Evolutionary conservation across 306 rosid species (phyloP).

Genomic region (Castanea mollissima): DNA sequence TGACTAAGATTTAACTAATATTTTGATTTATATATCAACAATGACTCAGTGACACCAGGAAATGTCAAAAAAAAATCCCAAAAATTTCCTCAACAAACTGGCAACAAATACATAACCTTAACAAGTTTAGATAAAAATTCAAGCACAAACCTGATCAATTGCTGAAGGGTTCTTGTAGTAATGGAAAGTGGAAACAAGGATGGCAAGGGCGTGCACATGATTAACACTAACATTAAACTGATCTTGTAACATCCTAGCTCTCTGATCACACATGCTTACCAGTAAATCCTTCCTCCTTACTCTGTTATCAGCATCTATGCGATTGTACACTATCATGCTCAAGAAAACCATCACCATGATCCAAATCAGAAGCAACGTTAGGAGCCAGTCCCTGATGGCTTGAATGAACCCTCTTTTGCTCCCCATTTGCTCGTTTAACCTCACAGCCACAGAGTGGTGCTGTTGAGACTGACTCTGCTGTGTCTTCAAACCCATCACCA

Average conservation of each 20-base stretch:
- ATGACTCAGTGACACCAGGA: neutral
- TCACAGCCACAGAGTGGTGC: conserved; percentile 61
- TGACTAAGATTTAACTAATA: neutral
- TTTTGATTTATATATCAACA: neutral
- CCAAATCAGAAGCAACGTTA: conserved; percentile 62
- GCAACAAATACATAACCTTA: neutral
- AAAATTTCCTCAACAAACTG: neutral
- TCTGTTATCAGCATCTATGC: conserved; percentile 77
- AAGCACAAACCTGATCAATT: conserved; percentile 84
- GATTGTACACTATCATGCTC: conserved; percentile 45
- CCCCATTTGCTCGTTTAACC: conserved; percentile 69
- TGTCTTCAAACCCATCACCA: conserved; percentile 62
- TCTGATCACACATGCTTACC: conserved; percentile 90
- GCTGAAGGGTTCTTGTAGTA: conserved; percentile 88
- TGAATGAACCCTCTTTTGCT: conserved; percentile 69
- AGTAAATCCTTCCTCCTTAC: conserved; percentile 78
- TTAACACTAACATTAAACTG: conserved; percentile 95
- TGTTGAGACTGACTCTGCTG: conserved; percentile 23
- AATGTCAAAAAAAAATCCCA: neutral
- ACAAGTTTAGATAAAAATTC: conserved; percentile 6
- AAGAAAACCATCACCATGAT: conserved; percentile 50
- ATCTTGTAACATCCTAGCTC: conserved; percentile 98
- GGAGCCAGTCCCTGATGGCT: conserved; percentile 73
- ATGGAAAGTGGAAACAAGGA: conserved; percentile 94
- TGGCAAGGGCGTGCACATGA: conserved; percentile 96